Conservation (phyloP, 108 stramenopile genomes). For the Pseudonitzschia multistriata region DNA sequence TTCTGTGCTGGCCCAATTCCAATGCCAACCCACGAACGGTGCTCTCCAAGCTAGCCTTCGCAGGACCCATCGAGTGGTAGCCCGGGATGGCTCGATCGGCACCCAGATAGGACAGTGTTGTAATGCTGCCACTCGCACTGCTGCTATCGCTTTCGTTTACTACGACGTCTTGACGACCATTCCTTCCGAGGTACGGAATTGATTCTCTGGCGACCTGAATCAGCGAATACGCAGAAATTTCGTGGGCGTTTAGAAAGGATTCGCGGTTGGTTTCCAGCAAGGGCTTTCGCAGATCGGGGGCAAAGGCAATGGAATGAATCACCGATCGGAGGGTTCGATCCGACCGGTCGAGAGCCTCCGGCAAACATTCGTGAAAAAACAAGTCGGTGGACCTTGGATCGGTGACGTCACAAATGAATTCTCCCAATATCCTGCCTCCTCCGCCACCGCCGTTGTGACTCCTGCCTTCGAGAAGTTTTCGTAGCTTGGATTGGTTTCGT, state of each 20-base stretch:
- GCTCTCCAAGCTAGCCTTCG: slow-evolving; percentile 61
- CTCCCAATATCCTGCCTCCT: slow-evolving; percentile 22
- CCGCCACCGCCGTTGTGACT: not conserved
- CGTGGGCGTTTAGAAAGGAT: slow-evolving; percentile 42
- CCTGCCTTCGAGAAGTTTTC: slow-evolving; percentile 15
- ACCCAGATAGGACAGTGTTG: slow-evolving; percentile 61
- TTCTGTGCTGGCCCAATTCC: slow-evolving; percentile 34
- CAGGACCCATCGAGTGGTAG: slow-evolving; percentile 73
- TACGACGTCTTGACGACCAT: not conserved
- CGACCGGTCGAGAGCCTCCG: slow-evolving; percentile 17
- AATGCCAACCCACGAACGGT: slow-evolving; percentile 50
- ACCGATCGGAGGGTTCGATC: slow-evolving; percentile 32
- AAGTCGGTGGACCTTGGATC: slow-evolving; percentile 4
- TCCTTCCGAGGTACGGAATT: not conserved
- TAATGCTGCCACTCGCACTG: slow-evolving; percentile 29
- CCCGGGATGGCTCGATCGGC: slow-evolving; percentile 55
- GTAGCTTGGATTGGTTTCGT: slow-evolving; percentile 16
- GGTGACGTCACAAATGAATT: slow-evolving; percentile 39
- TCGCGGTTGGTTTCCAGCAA: slow-evolving; percentile 33
- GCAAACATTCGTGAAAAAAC: slow-evolving; percentile 37
- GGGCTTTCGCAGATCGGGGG: slow-evolving; percentile 33
- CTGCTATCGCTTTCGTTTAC: not conserved
- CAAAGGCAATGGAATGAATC: slow-evolving; percentile 55
- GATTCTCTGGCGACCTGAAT: slow-evolving; percentile 42
- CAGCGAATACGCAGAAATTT: slow-evolving; percentile 56